A percentile compares a stretch with the other conserved stretches of the same genome.
phyloP scores from a whole-genome alignment of 169 alveolate genomes.

The Theileria luwenshuni region DNA sequence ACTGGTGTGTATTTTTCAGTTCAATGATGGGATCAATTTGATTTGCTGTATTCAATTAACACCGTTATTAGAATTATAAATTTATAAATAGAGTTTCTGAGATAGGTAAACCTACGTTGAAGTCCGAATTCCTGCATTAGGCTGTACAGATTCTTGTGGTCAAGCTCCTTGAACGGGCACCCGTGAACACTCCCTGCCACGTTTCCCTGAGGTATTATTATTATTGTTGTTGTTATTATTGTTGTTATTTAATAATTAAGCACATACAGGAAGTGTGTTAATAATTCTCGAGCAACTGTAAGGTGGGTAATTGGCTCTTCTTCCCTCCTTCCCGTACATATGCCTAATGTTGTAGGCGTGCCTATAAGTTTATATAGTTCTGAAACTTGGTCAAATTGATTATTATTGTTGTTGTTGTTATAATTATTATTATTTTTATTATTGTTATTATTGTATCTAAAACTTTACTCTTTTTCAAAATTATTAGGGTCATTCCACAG shows the following conservation, averaged over 20 bases:
- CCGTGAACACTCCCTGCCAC: constrained; percentile 91
- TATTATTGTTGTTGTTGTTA: neutral
- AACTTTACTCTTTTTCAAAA: constrained; percentile 81
- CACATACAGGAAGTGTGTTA: constrained; percentile 76
- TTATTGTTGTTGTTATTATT: neutral
- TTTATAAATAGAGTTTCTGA: neutral
- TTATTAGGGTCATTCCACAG: constrained; percentile 83
- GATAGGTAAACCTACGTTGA: constrained; percentile 31
- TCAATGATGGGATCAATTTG: constrained; percentile 76
- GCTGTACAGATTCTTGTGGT: constrained; percentile 6
- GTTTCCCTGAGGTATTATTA: constrained; percentile 63
- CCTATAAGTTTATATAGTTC: constrained; percentile 20
- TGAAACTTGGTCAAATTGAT: neutral
- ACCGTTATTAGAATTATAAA: constrained; percentile 42
- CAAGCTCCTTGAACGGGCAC: constrained; percentile 90
- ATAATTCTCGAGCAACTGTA: constrained; percentile 88
- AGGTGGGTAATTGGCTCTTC: constrained; percentile 89
- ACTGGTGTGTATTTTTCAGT: constrained; percentile 76
- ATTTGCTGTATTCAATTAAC: constrained; percentile 57
- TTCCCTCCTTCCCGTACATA: constrained; percentile 93
- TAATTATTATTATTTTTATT: neutral
- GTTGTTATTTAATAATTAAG: neutral
- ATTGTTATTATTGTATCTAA: neutral
- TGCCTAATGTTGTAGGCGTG: constrained; percentile 90
- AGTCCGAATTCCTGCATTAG: constrained; percentile 57